A percentile compares a stretch with the other conserved stretches of the same genome.
Conservation (phyloP, 2,329 filamentous ascomycete genomes). For the Calycina herbarum region DNA sequence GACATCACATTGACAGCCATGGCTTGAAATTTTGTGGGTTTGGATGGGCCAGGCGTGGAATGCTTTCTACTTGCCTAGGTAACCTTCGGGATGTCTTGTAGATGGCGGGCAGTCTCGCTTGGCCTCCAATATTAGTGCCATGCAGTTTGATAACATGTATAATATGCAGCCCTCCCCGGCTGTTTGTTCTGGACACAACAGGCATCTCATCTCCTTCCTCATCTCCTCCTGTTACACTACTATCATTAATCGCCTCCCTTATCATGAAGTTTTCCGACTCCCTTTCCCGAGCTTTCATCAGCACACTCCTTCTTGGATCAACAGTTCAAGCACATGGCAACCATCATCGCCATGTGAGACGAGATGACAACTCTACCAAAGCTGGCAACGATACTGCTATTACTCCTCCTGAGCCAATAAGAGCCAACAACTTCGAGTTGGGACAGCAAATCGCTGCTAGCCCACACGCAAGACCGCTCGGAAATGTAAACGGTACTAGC, state of each 20-base stretch:
- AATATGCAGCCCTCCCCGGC: not conserved
- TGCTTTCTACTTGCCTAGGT: not conserved
- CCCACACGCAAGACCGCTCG: not conserved
- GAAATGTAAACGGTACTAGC: not conserved
- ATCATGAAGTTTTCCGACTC: slow-evolving; percentile 3
- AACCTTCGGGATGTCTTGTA: not conserved
- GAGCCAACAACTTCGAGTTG: not conserved
- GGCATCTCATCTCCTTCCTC: not conserved
- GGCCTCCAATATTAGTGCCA: not conserved
- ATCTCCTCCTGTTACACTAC: not conserved
- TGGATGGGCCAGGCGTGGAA: not conserved
- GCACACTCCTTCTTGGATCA: slow-evolving; percentile 2
- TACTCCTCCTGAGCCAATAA: not conserved
- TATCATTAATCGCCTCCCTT: not conserved
- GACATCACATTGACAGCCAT: not conserved
- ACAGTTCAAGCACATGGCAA: not conserved
- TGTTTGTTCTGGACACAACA: not conserved
- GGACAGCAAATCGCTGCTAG: not conserved
- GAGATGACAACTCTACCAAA: not conserved
- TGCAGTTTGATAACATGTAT: not conserved
- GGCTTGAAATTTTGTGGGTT: not conserved
- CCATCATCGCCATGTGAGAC: not conserved
- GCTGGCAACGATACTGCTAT: not conserved
- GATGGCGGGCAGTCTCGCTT: not conserved
- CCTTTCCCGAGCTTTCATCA: not conserved